phyloP scores from a whole-genome alignment of 495 filamentous ascomycete species.

The Stereocaulon alpinum region DNA sequence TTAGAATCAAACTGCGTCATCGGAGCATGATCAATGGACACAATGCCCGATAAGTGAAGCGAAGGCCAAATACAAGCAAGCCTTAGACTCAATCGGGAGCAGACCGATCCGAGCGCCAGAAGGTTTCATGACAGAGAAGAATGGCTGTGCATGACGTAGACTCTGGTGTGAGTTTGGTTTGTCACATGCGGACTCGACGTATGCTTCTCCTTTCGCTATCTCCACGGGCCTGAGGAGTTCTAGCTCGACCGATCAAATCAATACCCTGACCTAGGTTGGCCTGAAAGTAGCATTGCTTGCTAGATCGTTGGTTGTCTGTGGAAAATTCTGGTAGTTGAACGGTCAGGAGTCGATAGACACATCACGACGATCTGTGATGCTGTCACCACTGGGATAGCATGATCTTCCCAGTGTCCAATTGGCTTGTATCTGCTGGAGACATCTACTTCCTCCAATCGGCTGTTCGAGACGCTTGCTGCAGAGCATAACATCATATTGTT shows the following conservation, averaged over 20 bases:
- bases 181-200: not conserved
- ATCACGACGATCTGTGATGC: too few species aligned
- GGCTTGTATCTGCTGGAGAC: too few species aligned
- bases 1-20: not conserved
- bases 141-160: not conserved
- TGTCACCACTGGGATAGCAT: too few species aligned
- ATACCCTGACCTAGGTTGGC: not conserved
- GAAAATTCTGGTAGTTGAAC: too few species aligned
- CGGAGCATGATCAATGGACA: not conserved
- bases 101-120: not conserved
- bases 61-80: not conserved
- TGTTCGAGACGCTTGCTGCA: too few species aligned
- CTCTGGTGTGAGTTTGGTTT: not conserved
- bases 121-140: not conserved
- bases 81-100: not conserved
- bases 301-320: too few species aligned
- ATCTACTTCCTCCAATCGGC: too few species aligned
- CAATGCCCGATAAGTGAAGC: not conserved
- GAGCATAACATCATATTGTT: too few species aligned
- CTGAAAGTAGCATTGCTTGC: not conserved
- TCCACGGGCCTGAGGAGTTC: too few species aligned
- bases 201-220: not conserved
- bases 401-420: too few species aligned
- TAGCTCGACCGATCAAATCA: not conserved
- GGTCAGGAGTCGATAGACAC: too few species aligned